Percentiles rank a stretch among this genome's conserved stretches.
Conservation (phyloP, 305 asterid species). For the Solanum hybrid region DNA sequence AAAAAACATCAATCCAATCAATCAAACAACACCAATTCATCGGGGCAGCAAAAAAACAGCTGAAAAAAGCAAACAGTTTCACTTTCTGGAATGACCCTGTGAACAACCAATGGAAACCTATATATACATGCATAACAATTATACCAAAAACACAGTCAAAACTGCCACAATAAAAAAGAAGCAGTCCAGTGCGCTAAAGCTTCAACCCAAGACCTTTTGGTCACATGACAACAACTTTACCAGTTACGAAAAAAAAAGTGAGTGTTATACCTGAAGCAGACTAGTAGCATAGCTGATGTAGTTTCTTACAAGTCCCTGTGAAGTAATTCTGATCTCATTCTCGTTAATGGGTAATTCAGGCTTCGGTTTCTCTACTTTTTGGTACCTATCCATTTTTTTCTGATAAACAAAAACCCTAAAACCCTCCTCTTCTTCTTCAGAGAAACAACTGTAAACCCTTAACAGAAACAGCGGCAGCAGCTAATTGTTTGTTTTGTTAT, state of each 20-base stretch:
- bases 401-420: conserved; percentile 20
- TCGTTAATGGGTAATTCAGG: conserved; percentile 70
- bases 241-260: neutral
- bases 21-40: neutral
- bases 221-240: neutral
- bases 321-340: conserved; percentile 93
- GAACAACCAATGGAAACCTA: neutral
- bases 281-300: conserved; percentile 80
- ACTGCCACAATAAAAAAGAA: neutral
- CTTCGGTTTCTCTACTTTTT: conserved; percentile 82
- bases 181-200: neutral
- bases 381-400: conserved; percentile 70
- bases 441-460: neutral
- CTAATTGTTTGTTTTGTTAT: neutral
- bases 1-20: neutral
- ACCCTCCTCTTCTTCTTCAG: neutral
- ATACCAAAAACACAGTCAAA: neutral
- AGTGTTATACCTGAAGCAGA: conserved; percentile 56
- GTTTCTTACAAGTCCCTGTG: conserved; percentile 76
- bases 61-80: neutral
- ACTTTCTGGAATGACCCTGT: neutral
- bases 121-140: neutral
- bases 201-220: neutral
- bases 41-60: neutral
- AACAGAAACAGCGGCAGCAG: conserved; percentile 2